Evolutionary conservation across 192 early-diverging fungal species (phyloP).

Genomic region (Spinellus fusiger): DNA sequence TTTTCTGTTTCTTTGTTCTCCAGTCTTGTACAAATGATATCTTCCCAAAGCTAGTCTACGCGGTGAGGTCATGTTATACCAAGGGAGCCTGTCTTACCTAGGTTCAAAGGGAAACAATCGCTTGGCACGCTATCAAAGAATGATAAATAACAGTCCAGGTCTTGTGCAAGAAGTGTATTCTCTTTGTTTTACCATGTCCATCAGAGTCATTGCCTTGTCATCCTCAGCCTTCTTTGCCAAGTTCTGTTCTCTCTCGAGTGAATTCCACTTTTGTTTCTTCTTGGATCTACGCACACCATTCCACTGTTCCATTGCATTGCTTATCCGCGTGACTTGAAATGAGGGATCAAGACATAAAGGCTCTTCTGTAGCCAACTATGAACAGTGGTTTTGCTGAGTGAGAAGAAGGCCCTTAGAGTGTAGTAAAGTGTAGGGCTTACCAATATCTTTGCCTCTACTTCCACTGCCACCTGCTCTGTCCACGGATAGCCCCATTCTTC

Average conservation of each 20-base stretch:
- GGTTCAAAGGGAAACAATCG: constrained; percentile 53
- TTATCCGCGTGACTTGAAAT: constrained; percentile 60
- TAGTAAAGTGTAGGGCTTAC: constrained; percentile 44
- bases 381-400: too few relatives aligned
- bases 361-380: constrained; percentile 56
- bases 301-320: constrained; percentile 60
- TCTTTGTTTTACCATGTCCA: constrained; percentile 51
- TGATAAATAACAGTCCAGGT: not conserved
- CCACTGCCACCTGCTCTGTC: constrained; percentile 49
- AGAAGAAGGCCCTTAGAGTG: too few relatives aligned
- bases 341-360: constrained; percentile 64
- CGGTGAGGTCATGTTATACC: not conserved
- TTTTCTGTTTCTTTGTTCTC: constrained; percentile 54
- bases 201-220: constrained; percentile 60
- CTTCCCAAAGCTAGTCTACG: constrained; percentile 52
- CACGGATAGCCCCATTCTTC: constrained; percentile 39
- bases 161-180: not conserved
- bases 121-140: constrained; percentile 26
- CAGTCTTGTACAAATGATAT: constrained; percentile 66
- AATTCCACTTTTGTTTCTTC: constrained; percentile 67
- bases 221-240: constrained; percentile 62
- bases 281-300: constrained; percentile 43
- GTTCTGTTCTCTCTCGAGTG: constrained; percentile 62
- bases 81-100: constrained; percentile 4
- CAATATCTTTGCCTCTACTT: constrained; percentile 61